Evolutionary conservation across 257 asterid species (phyloP), one percentile per base, ranked within the genome.

Genomic region (Pogostemon cablin): DNA sequence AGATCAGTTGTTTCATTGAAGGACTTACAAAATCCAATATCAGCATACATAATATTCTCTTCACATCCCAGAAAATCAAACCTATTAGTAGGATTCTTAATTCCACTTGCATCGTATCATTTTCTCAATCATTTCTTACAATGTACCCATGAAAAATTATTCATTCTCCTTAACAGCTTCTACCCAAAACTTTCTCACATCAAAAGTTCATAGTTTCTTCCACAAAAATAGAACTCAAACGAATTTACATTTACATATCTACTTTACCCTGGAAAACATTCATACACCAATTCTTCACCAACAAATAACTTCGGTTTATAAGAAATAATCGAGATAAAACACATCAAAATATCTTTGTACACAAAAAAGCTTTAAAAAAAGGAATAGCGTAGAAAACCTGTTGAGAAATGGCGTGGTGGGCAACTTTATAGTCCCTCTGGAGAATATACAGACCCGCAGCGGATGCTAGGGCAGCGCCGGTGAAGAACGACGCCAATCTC

Each of bases 401-500:
- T 9, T 79, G 79, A 47, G 88, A 64, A 46, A 90, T 78, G 78
- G 87, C 76, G 38, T 82, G 85, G 63, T 89, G 96, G 53, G 96
- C 96, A 8, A 79, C 57, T 74, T 76, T 81, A 76, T 86, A 93
- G 85, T 93, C 98, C 76, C 86, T 87, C 62, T 83, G 89, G 58
- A 93, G 95, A 61, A 65, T 79, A 79, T 85, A 91, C 39, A 93
- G 76, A 20, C 97, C 98, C 11, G 77, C 85, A 40, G 86, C 90
- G 43, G 96, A 88, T 39, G 98, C 96, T 50, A 84, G 81, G 3
- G 96, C 96, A n/a, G 89, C 96, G 59, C 96, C 97, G 56, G 90
- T 67, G 86, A 90, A 88, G 85, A 90, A 93, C 15, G 97, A 87
- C 46, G 96, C 96, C 43, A 88, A 73, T 83, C 96, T 82, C 78